Conservation (phyloP, 495 filamentous ascomycete species). For the Tetracladium marchalianum region DNA sequence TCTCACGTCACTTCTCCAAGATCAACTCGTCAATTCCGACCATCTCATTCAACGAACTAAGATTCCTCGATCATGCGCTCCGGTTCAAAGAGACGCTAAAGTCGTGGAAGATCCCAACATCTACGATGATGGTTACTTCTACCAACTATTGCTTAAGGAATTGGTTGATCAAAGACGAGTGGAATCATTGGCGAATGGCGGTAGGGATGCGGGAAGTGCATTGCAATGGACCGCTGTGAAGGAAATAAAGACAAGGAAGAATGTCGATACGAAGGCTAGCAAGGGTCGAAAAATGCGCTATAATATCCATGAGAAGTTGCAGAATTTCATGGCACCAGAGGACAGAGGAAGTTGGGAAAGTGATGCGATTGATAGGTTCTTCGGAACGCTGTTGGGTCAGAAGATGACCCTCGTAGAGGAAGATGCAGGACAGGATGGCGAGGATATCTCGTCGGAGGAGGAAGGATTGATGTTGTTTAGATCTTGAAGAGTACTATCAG, state of each 20-base stretch:
- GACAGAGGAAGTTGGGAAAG: slow-evolving; percentile 69
- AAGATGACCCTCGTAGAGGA: slow-evolving; percentile 66
- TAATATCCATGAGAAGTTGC: slow-evolving; percentile 90
- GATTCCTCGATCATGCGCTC: slow-evolving; percentile 63
- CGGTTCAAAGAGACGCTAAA: slow-evolving; percentile 46
- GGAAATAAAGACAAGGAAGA: slow-evolving; percentile 71
- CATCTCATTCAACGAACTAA: slow-evolving; percentile 58
- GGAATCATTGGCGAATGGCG: slow-evolving; percentile 37
- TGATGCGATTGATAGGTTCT: slow-evolving; percentile 74
- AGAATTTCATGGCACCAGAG: slow-evolving; percentile 96
- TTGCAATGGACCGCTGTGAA: slow-evolving; percentile 54
- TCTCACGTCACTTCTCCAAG: slow-evolving; percentile 61
- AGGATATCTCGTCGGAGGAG: slow-evolving; percentile 45
- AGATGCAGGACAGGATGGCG: slow-evolving; percentile 35
- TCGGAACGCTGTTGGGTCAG: slow-evolving; percentile 78
- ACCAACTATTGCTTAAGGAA: slow-evolving; percentile 82
- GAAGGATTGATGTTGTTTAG: slow-evolving; percentile 70
- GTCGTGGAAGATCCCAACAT: slow-evolving; percentile 43
- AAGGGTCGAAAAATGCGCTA: slow-evolving; percentile 91
- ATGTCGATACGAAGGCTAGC: slow-evolving; percentile 86
- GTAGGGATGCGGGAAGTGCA: slow-evolving; percentile 25
- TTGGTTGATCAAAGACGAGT: slow-evolving; percentile 76
- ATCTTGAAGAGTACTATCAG: slow-evolving; percentile 3
- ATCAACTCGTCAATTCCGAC: slow-evolving; percentile 58
- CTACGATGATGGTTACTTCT: slow-evolving; percentile 92